phyloP scores from a whole-genome alignment of 805 yeast genomes.

The Lipomyces lipofer region DNA sequence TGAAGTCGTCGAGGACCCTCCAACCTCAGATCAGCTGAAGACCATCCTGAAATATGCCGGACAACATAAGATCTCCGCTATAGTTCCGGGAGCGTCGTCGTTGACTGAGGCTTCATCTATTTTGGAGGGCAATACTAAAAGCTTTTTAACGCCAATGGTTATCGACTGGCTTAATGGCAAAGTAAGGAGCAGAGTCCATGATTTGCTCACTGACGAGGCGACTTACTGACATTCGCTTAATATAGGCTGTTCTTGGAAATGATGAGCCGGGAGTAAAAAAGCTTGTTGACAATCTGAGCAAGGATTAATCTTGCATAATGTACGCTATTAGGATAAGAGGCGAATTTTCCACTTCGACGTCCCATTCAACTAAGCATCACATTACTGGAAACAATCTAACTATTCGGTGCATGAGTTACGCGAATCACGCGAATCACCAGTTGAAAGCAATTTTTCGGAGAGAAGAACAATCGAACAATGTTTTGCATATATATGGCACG shows the following conservation, averaged over 20 bases:
- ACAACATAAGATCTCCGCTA: constrained; percentile 16
- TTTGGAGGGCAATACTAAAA: constrained; percentile 14
- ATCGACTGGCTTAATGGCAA: constrained; percentile 33
- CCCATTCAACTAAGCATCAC: too few species aligned
- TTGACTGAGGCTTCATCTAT: constrained; percentile 23
- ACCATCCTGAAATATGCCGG: constrained; percentile 30
- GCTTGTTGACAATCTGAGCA: constrained; percentile 17
- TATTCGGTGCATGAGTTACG: too few species aligned
- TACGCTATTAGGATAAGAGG: too few species aligned
- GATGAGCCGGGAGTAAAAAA: constrained; percentile 27
- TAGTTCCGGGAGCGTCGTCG: constrained; percentile 26
- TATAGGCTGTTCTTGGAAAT: constrained; percentile 30
- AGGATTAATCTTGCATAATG: too few species aligned
- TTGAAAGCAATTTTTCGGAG: too few species aligned
- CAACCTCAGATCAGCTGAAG: constrained; percentile 34
- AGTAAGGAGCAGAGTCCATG: constrained; percentile 5
- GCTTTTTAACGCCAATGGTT: constrained; percentile 27
- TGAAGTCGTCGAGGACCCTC: constrained; percentile 39
- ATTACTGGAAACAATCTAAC: too few species aligned
- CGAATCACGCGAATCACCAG: too few species aligned
- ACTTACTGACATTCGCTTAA: background rate
- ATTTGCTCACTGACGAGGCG: background rate
- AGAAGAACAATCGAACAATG: too few species aligned
- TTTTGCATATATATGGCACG: too few species aligned
- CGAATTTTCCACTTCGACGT: too few species aligned